phyloP scores from a whole-genome alignment of 176 grass and related monocot species.

The Dactylis glomerata region DNA sequence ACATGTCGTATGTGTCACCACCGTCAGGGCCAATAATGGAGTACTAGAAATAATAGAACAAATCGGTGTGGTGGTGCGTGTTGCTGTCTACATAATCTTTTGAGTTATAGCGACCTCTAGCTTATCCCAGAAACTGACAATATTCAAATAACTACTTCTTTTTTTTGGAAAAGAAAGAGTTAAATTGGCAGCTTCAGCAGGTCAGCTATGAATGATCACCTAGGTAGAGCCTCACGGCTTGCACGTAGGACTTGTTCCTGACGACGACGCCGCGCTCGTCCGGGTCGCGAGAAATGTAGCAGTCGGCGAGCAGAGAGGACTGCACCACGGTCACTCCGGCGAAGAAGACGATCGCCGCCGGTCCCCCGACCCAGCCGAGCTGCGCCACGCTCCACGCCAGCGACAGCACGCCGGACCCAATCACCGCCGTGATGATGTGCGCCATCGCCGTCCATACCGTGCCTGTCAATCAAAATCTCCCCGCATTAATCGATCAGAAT shows the following conservation, averaged over 20 bases:
- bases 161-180: background rate
- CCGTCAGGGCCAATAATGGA: background rate
- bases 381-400: slow-evolving; percentile 87
- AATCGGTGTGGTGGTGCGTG: background rate
- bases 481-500: background rate
- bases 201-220: slow-evolving; percentile 30
- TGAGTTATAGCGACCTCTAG: background rate
- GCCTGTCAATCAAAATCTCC: slow-evolving; percentile 25
- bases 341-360: slow-evolving; percentile 54
- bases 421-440: slow-evolving; percentile 81
- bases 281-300: slow-evolving; percentile 61
- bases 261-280: slow-evolving; percentile 46
- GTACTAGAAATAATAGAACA: too few species aligned
- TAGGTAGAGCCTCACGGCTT: slow-evolving; percentile 59
- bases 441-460: slow-evolving; percentile 78
- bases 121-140: background rate
- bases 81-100: background rate
- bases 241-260: slow-evolving; percentile 68
- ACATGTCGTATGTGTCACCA: background rate
- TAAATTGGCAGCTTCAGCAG: too few species aligned
- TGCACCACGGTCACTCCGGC: slow-evolving; percentile 57
- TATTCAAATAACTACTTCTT: background rate
- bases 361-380: slow-evolving; percentile 69
- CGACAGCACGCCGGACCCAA: slow-evolving; percentile 76
- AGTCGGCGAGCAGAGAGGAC: slow-evolving; percentile 56